Conservation (phyloP, 768 basidiomycete species). For the Podaxis carcinomalis region DNA sequence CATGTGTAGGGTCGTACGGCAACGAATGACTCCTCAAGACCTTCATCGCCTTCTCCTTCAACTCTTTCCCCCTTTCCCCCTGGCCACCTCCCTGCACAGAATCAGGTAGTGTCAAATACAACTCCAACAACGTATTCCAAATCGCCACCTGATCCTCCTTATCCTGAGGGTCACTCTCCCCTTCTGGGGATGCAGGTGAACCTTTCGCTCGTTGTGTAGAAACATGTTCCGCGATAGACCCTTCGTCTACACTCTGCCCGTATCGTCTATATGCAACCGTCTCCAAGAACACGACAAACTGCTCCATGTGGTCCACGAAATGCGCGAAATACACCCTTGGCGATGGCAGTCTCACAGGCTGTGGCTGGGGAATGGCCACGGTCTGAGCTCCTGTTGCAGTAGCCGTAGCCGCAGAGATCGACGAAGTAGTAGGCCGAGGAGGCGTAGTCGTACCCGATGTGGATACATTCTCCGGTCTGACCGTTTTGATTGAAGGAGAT, state of each 20-base stretch:
- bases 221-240: constrained; percentile 15
- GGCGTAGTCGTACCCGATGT: constrained; percentile 31
- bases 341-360: constrained; percentile 57
- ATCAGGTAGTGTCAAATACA: constrained; percentile 70
- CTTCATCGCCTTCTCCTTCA: constrained; percentile 66
- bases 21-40: constrained; percentile 56
- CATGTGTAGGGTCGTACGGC: constrained; percentile 88
- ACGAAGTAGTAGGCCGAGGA: constrained; percentile 24
- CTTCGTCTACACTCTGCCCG: constrained; percentile 63
- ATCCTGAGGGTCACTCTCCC: constrained; percentile 47
- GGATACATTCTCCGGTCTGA: constrained; percentile 34
- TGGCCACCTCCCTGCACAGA: constrained; percentile 9
- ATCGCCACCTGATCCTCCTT: constrained; percentile 68
- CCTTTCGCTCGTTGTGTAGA: constrained; percentile 6
- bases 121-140: constrained; percentile 94
- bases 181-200: constrained; percentile 20
- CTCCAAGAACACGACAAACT: constrained; percentile 68
- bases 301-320: constrained; percentile 61
- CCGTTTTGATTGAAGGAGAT: constrained; percentile 34
- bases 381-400: constrained; percentile 16
- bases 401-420: constrained; percentile 21
- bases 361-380: constrained; percentile 17
- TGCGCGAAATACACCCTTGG: constrained; percentile 89
- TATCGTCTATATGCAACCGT: constrained; percentile 76
- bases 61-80: constrained; percentile 25